Conservation (phyloP, 73 alveolate species). For the Paraurostyla sp. region DNA sequence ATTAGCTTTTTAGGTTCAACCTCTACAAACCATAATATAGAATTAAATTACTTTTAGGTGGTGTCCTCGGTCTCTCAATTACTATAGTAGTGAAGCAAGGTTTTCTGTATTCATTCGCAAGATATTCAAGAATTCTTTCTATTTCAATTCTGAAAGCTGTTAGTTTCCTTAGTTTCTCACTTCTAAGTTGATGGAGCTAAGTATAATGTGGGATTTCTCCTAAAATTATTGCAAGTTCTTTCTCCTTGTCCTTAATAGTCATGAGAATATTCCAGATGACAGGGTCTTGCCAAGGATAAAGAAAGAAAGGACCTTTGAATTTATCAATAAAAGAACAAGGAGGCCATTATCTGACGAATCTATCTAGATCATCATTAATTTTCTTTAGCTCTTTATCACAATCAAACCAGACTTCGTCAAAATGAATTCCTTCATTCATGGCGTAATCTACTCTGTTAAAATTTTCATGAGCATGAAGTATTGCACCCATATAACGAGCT, state of each 20-base stretch:
- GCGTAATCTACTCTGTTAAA: constrained; percentile 50
- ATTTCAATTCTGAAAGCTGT: constrained; percentile 68
- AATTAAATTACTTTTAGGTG: constrained; percentile 14
- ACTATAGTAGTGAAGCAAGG: constrained; percentile 71
- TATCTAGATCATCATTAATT: constrained; percentile 45
- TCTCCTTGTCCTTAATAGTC: constrained; percentile 58
- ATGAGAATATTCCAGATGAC: constrained; percentile 35
- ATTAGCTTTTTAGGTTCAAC: constrained; percentile 24
- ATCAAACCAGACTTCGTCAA: constrained; percentile 38
- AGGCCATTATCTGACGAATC: constrained; percentile 52
- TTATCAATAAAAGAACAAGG: constrained; percentile 56
- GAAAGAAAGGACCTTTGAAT: constrained; percentile 55
- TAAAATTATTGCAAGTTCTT: constrained; percentile 58
- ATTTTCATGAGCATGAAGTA: constrained; percentile 38
- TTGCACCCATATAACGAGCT: constrained; percentile 37
- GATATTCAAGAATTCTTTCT: constrained; percentile 61
- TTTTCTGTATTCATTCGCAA: constrained; percentile 70
- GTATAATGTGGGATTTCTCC: constrained; percentile 63
- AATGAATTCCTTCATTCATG: constrained; percentile 50
- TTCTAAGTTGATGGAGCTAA: constrained; percentile 38
- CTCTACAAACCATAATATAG: neutral
- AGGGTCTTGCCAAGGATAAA: constrained; percentile 62
- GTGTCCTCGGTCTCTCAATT: constrained; percentile 64
- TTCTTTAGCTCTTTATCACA: constrained; percentile 21
- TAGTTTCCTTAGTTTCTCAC: constrained; percentile 52